A percentile compares a stretch with the other conserved stretches of the same genome.
Conservation (phyloP, 768 basidiomycete species). For the Collybia nuda region DNA sequence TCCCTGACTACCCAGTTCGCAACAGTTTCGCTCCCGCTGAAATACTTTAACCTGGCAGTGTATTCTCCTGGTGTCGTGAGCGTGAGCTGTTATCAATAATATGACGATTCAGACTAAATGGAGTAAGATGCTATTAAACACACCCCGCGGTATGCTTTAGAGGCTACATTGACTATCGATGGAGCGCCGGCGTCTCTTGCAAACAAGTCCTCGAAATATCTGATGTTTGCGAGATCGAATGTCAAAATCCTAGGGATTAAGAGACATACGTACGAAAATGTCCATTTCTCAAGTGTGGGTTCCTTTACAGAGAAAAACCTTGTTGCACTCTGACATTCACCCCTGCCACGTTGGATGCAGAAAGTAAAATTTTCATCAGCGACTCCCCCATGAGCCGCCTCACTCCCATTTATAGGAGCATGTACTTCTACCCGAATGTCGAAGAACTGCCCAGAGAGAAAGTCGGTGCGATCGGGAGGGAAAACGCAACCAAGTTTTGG, state of each 20-base stretch:
- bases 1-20: slow-evolving; percentile 39
- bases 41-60: slow-evolving; percentile 36
- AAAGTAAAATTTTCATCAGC: slow-evolving; percentile 39
- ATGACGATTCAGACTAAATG: neutral
- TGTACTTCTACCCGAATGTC: slow-evolving; percentile 43
- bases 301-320: slow-evolving; percentile 34
- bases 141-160: slow-evolving; percentile 42
- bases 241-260: neutral
- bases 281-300: slow-evolving; percentile 37
- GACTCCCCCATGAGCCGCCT: slow-evolving; percentile 31
- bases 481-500: slow-evolving; percentile 41
- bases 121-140: slow-evolving; percentile 11
- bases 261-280: slow-evolving; percentile 30
- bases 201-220: slow-evolving; percentile 45
- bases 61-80: slow-evolving; percentile 35
- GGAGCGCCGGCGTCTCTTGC: slow-evolving; percentile 32
- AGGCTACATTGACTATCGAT: slow-evolving; percentile 37
- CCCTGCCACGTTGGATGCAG: slow-evolving; percentile 33
- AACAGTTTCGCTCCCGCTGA: slow-evolving; percentile 30
- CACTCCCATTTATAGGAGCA: slow-evolving; percentile 39
- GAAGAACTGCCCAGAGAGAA: slow-evolving; percentile 40
- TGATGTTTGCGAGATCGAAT: slow-evolving; percentile 5
- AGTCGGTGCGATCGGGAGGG: slow-evolving; percentile 44
- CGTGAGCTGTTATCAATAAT: slow-evolving; percentile 16
- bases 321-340: slow-evolving; percentile 30